Percentiles rank a stretch among this genome's conserved stretches.
These are phyloP conservation scores for Eremochloa ophiuroides DNA, from an alignment of 176 grass and related monocot species.

Conservation along the genomic window DNA sequence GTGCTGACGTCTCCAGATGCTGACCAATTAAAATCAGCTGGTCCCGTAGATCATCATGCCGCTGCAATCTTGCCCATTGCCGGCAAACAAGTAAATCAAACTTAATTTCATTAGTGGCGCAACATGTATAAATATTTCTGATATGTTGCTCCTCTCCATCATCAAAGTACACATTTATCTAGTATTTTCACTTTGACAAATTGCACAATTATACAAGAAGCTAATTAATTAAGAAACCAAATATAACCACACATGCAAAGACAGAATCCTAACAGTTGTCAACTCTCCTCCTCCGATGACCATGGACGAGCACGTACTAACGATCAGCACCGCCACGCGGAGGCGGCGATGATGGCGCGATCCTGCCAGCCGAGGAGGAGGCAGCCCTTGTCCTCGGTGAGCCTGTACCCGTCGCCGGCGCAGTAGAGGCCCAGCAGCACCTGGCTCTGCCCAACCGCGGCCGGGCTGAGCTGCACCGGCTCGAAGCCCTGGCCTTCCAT, in stretches of 20 bases:
- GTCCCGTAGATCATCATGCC: too few species aligned
- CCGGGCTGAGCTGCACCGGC: conserved; percentile 69
- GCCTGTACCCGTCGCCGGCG: conserved; percentile 76
- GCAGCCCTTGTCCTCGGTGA: conserved; percentile 68
- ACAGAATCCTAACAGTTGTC: neutral
- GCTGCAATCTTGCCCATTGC: too few species aligned
- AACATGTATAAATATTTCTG: neutral
- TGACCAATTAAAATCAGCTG: too few species aligned
- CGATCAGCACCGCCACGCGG: conserved; percentile 59
- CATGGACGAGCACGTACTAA: neutral
- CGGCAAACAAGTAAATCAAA: neutral
- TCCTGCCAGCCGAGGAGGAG: conserved; percentile 86
- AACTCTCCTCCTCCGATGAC: neutral
- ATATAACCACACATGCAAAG: neutral
- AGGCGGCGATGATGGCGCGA: conserved; percentile 74
- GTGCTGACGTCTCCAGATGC: too few species aligned
- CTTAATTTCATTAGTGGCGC: neutral
- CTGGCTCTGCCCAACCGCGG: conserved; percentile 78
- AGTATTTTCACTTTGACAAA: neutral
- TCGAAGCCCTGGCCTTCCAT: conserved; percentile 42
- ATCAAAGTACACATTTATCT: neutral
- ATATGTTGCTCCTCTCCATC: neutral
- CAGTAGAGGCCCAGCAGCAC: conserved; percentile 72
- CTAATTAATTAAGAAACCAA: neutral
- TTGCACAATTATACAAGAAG: neutral